Percentiles rank a stretch among this genome's conserved stretches.
Evolutionary conservation across 495 filamentous ascomycete species (phyloP).

Genomic region (Aspergillus wentii): DNA sequence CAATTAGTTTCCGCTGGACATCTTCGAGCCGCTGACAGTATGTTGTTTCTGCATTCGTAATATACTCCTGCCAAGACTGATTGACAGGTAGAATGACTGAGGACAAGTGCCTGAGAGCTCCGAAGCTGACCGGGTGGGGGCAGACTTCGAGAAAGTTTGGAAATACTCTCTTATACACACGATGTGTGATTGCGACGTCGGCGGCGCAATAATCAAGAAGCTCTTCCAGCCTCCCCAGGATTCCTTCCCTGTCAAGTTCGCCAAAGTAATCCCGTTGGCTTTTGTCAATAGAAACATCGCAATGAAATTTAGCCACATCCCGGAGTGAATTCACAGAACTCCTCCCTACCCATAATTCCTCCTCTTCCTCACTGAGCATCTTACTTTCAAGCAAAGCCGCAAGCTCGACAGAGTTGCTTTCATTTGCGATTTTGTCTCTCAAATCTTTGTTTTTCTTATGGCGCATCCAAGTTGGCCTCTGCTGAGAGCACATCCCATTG

Average conservation of each 20-base stretch:
- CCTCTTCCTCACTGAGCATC: slow-evolving; percentile 70
- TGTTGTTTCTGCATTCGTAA: slow-evolving; percentile 74
- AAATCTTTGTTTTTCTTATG: slow-evolving; percentile 85
- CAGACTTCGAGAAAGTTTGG: slow-evolving; percentile 82
- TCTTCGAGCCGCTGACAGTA: slow-evolving; percentile 72
- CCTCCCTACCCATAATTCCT: slow-evolving; percentile 90
- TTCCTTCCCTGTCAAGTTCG: slow-evolving; percentile 65
- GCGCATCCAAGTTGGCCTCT: slow-evolving; percentile 95
- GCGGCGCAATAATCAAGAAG: slow-evolving; percentile 93
- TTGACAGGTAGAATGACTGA: slow-evolving; percentile 90
- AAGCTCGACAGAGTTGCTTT: slow-evolving; percentile 65
- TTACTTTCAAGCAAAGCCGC: slow-evolving; percentile 63
- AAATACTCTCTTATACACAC: slow-evolving; percentile 88
- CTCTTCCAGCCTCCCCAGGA: slow-evolving; percentile 67
- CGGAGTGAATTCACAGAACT: slow-evolving; percentile 93
- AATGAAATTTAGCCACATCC: slow-evolving; percentile 96
- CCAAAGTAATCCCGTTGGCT: slow-evolving; percentile 82
- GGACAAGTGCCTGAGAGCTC: slow-evolving; percentile 84
- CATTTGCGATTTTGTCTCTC: slow-evolving; percentile 70
- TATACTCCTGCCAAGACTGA: slow-evolving; percentile 78
- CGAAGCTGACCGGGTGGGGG: slow-evolving; percentile 96
- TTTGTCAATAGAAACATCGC: slow-evolving; percentile 89
- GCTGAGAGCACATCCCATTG: slow-evolving; percentile 97
- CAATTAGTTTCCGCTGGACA: slow-evolving; percentile 67
- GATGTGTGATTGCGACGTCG: slow-evolving; percentile 88